A percentile compares a stretch with the other conserved stretches of the same genome.
These are phyloP conservation scores for Mimosa bimucronata DNA, from an alignment of 306 rosid species.

Conservation along the genomic window DNA sequence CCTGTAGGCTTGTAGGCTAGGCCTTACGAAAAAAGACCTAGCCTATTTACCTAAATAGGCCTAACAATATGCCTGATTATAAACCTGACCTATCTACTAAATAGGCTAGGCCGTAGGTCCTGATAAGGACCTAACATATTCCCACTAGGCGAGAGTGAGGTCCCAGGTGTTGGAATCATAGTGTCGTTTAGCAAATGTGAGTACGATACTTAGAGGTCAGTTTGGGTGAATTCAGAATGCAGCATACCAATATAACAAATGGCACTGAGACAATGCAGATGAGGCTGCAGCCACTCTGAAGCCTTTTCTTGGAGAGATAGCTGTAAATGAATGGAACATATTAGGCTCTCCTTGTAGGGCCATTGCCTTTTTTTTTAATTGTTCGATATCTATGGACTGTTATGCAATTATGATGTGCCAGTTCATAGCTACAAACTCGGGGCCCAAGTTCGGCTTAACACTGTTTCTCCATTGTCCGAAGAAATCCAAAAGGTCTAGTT, in stretches of 20 bases:
- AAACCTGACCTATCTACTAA: too few relatives aligned
- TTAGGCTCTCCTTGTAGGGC: background rate
- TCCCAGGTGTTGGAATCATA: background rate
- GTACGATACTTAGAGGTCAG: background rate
- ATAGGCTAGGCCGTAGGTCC: too few relatives aligned
- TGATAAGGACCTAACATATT: too few relatives aligned
- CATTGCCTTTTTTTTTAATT: background rate
- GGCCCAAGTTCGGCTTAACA: background rate
- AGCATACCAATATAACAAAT: background rate
- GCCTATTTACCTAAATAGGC: too few relatives aligned
- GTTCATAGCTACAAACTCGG: background rate
- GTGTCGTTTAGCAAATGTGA: background rate
- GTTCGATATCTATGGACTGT: background rate
- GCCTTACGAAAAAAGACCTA: too few relatives aligned
- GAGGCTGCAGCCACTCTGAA: slow-evolving; percentile 3
- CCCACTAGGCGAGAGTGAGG: background rate
- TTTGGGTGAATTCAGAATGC: background rate
- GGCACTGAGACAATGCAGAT: background rate
- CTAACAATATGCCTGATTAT: too few relatives aligned
- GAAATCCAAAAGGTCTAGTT: background rate
- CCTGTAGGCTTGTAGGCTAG: too few relatives aligned
- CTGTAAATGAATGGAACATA: background rate
- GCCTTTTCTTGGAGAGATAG: slow-evolving; percentile 3
- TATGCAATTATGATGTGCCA: background rate
- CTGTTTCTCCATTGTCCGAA: background rate